phyloP scores from a whole-genome alignment of 169 alveolate species.

The Cardiosporidium cionae region DNA sequence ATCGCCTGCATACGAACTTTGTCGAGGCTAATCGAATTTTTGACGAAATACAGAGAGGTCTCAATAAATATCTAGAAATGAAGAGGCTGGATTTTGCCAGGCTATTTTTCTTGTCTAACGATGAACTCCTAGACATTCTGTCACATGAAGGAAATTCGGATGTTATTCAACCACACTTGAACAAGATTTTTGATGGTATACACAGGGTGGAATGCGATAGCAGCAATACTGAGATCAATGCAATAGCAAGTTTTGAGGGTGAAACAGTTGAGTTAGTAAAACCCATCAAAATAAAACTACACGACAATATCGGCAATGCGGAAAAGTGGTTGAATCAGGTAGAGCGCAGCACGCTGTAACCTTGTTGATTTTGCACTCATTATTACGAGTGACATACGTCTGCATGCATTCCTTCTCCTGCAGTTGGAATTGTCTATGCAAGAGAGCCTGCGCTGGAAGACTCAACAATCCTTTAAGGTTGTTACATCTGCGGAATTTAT shows the following conservation, averaged over 20 bases:
- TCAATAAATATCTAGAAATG: conserved; percentile 83
- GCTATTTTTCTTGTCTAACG: conserved; percentile 86
- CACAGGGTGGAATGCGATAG: conserved; percentile 53
- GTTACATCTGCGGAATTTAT: not conserved
- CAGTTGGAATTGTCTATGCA: conserved; percentile 74
- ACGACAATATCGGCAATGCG: too few species aligned
- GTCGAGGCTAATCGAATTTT: conserved; percentile 68
- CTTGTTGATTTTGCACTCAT: conserved; percentile 2
- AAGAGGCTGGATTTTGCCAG: conserved; percentile 77
- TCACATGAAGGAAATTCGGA: conserved; percentile 87
- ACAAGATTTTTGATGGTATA: conserved; percentile 88
- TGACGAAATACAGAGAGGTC: conserved; percentile 70
- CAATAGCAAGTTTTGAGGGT: conserved; percentile 74
- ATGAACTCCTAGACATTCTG: conserved; percentile 82
- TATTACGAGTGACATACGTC: conserved; percentile 47
- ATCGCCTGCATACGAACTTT: conserved; percentile 48
- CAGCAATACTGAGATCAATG: conserved; percentile 54
- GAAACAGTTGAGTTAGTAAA: conserved; percentile 67
- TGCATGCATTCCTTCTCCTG: conserved; percentile 79
- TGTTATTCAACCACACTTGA: conserved; percentile 79
- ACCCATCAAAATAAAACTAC: conserved; percentile 54
- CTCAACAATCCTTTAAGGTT: too few species aligned
- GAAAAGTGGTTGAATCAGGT: not conserved
- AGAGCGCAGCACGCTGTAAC: conserved; percentile 4
- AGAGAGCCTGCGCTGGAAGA: conserved; percentile 52